Conservation (phyloP, 2,329 filamentous ascomycete species). For the Aspergillus japonicus region DNA sequence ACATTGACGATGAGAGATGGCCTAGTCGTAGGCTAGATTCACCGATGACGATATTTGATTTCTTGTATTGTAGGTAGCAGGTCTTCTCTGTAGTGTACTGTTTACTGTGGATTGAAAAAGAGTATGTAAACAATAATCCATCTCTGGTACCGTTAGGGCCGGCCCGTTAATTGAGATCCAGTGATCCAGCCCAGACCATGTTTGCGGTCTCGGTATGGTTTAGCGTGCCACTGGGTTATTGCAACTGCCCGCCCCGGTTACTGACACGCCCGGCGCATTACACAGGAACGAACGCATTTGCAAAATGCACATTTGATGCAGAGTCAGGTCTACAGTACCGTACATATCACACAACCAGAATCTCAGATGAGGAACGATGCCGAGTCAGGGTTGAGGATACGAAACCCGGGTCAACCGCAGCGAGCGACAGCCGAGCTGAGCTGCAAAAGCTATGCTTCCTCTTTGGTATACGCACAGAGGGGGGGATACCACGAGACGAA, state of each 20-base stretch:
- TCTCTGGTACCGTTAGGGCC: slow-evolving; percentile 25
- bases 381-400: not conserved
- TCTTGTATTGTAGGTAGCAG: no score
- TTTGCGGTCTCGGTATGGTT: slow-evolving; percentile 1
- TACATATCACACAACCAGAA: not conserved
- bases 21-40: not conserved
- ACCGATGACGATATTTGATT: not conserved
- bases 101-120: not conserved
- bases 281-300: not conserved
- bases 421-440: no score
- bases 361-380: not conserved
- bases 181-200: slow-evolving; percentile 17
- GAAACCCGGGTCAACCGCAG: not conserved
- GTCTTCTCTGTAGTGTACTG: not conserved
- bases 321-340: slow-evolving; percentile 17
- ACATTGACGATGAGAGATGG: slow-evolving; percentile 6
- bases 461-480: slow-evolving; percentile 5
- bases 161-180: slow-evolving; percentile 23
- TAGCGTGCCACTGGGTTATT: slow-evolving; percentile 1
- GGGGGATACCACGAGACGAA: not conserved
- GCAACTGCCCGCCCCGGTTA: not conserved
- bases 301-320: slow-evolving; percentile 20
- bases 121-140: slow-evolving; percentile 1
- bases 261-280: not conserved
- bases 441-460: no score